Evolutionary conservation across 1,284 basidiomycete genomes (phyloP).

Genomic region (Polyporus tsugae): DNA sequence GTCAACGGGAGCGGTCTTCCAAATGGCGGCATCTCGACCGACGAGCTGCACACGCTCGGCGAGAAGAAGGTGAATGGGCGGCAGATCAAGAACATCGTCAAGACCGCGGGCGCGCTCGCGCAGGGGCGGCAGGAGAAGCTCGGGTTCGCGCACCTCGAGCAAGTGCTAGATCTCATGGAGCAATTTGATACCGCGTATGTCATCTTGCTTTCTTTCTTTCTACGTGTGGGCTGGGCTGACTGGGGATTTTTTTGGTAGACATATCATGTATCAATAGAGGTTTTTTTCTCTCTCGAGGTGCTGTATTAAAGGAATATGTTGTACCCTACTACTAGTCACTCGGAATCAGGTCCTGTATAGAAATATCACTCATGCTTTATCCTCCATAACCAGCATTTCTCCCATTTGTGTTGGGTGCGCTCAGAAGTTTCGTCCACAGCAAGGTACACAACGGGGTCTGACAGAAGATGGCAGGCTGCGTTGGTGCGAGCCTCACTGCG

Average conservation of each 20-base stretch:
- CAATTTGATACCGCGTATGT: slow-evolving; percentile 63
- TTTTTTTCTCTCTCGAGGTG: not conserved
- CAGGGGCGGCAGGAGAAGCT: slow-evolving; percentile 55
- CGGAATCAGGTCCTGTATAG: slow-evolving; percentile 8
- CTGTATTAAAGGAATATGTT: slow-evolving; percentile 7
- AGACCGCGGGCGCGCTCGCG: slow-evolving; percentile 67
- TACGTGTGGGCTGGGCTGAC: not conserved
- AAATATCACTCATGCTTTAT: not conserved
- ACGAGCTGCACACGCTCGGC: slow-evolving; percentile 56
- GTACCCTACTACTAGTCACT: slow-evolving; percentile 10
- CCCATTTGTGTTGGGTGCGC: not conserved
- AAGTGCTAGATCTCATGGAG: slow-evolving; percentile 68
- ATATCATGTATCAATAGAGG: slow-evolving; percentile 39
- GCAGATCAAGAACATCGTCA: slow-evolving; percentile 71
- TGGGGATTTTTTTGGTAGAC: slow-evolving; percentile 19
- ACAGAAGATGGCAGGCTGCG: slow-evolving; percentile 10
- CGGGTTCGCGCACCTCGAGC: slow-evolving; percentile 55
- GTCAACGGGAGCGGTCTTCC: slow-evolving; percentile 46
- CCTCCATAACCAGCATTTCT: not conserved
- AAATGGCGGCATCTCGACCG: slow-evolving; percentile 46
- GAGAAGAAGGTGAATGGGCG: slow-evolving; percentile 64
- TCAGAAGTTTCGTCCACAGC: not conserved
- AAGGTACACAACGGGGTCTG: slow-evolving; percentile 15
- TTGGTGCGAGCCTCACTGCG: not conserved
- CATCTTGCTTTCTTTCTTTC: not conserved